phyloP scores from a whole-genome alignment of 139 green algal species.

The Chlorella sorokiniana region DNA sequence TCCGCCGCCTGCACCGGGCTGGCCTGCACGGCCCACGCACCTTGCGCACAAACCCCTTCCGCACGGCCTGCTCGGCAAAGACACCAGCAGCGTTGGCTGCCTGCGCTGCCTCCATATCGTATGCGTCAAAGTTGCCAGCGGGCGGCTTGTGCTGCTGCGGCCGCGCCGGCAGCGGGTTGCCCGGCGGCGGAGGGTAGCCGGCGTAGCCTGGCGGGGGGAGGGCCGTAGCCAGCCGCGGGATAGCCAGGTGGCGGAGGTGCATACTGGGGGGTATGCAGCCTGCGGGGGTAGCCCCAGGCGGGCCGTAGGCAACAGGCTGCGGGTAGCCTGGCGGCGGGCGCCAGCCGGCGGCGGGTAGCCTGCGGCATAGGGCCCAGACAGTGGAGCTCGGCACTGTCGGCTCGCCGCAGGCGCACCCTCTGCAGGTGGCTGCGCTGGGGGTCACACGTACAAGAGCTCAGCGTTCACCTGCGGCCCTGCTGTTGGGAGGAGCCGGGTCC shows the following conservation, averaged over 20 bases:
- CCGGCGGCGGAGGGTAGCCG: neutral
- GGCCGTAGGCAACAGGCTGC: neutral
- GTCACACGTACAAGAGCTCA: too few relatives aligned
- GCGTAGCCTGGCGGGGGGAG: neutral
- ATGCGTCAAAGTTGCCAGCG: slow-evolving; percentile 5
- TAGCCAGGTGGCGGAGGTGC: neutral
- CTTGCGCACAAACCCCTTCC: slow-evolving; percentile 65
- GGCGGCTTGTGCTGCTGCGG: slow-evolving; percentile 1
- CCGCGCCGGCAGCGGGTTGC: neutral
- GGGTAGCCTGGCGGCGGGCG: neutral
- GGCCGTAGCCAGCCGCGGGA: neutral
- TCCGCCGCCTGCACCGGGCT: too few relatives aligned
- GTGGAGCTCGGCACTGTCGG: too few relatives aligned
- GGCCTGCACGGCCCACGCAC: too few relatives aligned
- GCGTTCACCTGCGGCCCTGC: too few relatives aligned
- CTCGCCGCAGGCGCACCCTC: too few relatives aligned
- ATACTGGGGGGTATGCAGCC: neutral
- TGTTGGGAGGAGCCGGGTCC: too few relatives aligned
- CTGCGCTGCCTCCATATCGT: slow-evolving; percentile 45
- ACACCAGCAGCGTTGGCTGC: slow-evolving; percentile 8
- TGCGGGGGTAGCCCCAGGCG: neutral
- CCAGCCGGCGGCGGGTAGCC: neutral
- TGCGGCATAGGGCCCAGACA: neutral
- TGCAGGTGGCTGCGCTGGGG: too few relatives aligned
- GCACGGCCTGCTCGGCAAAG: slow-evolving; percentile 50